These are phyloP conservation scores for Phialocephala sp. DNA, from an alignment of 2,329 filamentous ascomycete genomes.

Conservation along the genomic window DNA sequence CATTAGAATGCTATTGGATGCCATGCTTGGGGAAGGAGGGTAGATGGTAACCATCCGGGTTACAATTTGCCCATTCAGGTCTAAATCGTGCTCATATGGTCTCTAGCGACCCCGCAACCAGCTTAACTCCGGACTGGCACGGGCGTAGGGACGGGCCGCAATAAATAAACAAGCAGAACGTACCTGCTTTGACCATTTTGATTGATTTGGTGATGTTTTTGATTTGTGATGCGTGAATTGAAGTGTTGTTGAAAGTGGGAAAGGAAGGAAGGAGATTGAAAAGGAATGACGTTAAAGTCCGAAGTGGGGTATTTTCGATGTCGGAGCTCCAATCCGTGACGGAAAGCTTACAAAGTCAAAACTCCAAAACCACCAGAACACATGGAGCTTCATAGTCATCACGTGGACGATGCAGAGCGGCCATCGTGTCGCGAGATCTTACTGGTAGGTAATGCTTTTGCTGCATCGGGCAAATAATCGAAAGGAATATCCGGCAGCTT, in stretches of 20 bases:
- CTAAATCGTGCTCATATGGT: slow-evolving; percentile 65
- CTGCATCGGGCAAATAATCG: not conserved
- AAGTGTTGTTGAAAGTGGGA: slow-evolving; percentile 12
- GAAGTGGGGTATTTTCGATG: slow-evolving; percentile 1
- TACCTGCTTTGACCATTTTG: slow-evolving; percentile 99
- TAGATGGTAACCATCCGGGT: slow-evolving; percentile 54
- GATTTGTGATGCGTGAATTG: slow-evolving; percentile 3
- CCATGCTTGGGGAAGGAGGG: slow-evolving; percentile 41
- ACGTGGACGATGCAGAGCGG: not conserved
- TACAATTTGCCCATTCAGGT: slow-evolving; percentile 37
- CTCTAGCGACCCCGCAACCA: slow-evolving; percentile 49
- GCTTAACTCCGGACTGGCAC: slow-evolving; percentile 11
- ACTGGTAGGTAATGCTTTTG: not conserved
- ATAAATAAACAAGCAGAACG: slow-evolving; percentile 47
- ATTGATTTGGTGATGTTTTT: slow-evolving; percentile 44
- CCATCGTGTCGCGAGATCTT: too few species aligned
- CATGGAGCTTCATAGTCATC: not conserved
- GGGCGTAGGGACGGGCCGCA: slow-evolving; percentile 13
- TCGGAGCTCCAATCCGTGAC: not conserved
- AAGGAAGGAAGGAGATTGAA: slow-evolving; percentile 2
- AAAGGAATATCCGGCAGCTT: not conserved
- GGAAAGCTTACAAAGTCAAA: slow-evolving; percentile 10
- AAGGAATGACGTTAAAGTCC: slow-evolving; percentile 6
- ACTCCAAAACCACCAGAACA: not conserved
- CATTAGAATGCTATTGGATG: slow-evolving; percentile 14